Percentiles rank a stretch among this genome's conserved stretches.
phyloP scores from a whole-genome alignment of 805 yeast species.

The Blastobotrys mokoenaii region DNA sequence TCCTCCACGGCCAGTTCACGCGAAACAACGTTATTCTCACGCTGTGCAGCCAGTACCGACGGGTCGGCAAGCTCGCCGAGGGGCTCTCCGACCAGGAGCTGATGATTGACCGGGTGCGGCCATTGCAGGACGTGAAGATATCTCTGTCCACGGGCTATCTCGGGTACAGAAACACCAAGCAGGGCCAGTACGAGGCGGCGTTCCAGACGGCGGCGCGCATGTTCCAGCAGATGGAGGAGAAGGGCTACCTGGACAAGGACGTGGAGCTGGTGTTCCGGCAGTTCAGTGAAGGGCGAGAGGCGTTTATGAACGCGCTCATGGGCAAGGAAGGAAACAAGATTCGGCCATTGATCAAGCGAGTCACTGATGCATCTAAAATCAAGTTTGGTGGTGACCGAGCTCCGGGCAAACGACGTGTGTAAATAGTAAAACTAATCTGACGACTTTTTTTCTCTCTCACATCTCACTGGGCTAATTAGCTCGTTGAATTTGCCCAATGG shows the following conservation, averaged over 20 bases:
- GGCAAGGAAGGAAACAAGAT: constrained; percentile 81
- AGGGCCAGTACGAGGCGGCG: constrained; percentile 90
- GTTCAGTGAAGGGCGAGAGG: constrained; percentile 85
- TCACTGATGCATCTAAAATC: constrained; percentile 72
- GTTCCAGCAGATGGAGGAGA: constrained; percentile 64
- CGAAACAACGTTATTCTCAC: constrained; percentile 80
- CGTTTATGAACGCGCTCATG: constrained; percentile 71
- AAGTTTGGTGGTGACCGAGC: constrained; percentile 91
- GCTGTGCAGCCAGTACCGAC: constrained; percentile 46
- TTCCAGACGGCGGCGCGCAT: constrained; percentile 73
- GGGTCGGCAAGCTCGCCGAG: constrained; percentile 19
- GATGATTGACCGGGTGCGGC: constrained; percentile 61
- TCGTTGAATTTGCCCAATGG: too few relatives aligned
- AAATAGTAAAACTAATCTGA: constrained; percentile 3
- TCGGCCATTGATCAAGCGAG: constrained; percentile 55
- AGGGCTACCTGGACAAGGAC: constrained; percentile 45
- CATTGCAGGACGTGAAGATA: constrained; percentile 66
- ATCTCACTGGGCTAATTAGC: too few relatives aligned
- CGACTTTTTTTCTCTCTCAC: constrained; percentile 1
- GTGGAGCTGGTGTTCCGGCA: constrained; percentile 73
- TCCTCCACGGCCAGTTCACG: constrained; percentile 67
- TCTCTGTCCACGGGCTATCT: constrained; percentile 73
- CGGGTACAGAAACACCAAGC: constrained; percentile 82
- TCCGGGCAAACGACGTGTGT: constrained; percentile 56
- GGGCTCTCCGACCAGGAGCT: constrained; percentile 43